Conservation (phyloP, 2,329 filamentous ascomycete genomes). For the Plenodomus lindquistii region DNA sequence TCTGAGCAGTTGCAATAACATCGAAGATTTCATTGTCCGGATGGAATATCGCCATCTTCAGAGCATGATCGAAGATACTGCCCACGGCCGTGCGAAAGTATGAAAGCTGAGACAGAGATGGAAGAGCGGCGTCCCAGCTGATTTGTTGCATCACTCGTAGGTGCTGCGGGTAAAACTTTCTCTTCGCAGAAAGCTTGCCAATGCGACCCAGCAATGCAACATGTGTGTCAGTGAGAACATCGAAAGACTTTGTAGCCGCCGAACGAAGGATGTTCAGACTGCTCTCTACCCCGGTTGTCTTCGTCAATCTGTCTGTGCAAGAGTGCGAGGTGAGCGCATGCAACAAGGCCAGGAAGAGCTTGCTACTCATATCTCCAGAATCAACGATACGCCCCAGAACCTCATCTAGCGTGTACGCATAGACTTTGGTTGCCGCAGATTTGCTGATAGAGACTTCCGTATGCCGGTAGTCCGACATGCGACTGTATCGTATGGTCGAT, state of each 20-base stretch:
- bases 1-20: background rate
- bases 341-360: conserved; percentile 55
- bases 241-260: conserved; percentile 55
- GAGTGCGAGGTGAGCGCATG: conserved; percentile 60
- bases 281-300: conserved; percentile 59
- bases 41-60: conserved; percentile 19
- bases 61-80: conserved; percentile 29
- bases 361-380: conserved; percentile 56
- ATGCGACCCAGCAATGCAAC: conserved; percentile 29
- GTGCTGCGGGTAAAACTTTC: conserved; percentile 51
- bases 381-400: conserved; percentile 56
- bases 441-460: conserved; percentile 15
- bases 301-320: conserved; percentile 55
- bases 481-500: conserved; percentile 9
- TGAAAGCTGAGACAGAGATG: conserved; percentile 38
- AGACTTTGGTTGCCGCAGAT: conserved; percentile 27
- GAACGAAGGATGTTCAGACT: conserved; percentile 55
- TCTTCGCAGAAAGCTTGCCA: conserved; percentile 36
- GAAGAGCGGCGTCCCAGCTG: conserved; percentile 47
- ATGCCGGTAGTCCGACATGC: conserved; percentile 3
- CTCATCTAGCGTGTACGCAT: conserved; percentile 56
- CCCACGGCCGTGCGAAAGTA: conserved; percentile 24
- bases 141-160: conserved; percentile 50
- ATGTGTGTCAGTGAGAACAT: conserved; percentile 33
- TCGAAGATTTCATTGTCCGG: conserved; percentile 4